These are phyloP conservation scores for Sporothrix globosa DNA, from an alignment of 2,329 filamentous ascomycete species.

Conservation along the genomic window DNA sequence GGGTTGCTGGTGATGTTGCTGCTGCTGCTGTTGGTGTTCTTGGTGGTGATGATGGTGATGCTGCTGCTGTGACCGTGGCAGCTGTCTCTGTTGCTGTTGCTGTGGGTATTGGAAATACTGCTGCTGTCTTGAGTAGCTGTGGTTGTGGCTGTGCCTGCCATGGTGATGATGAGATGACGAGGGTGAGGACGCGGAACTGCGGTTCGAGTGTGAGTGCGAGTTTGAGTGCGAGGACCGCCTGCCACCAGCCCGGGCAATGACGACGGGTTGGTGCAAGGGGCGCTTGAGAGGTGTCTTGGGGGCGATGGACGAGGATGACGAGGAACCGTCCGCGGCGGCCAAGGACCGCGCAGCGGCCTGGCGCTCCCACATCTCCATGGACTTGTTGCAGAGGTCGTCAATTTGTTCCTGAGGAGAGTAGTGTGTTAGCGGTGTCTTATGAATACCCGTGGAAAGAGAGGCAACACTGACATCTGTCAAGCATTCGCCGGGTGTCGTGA, in stretches of 20 bases:
- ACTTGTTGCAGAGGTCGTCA: conserved; percentile 64
- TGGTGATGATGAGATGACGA: conserved; percentile 37
- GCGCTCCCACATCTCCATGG: conserved; percentile 60
- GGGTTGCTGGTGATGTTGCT: not conserved
- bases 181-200: conserved; percentile 40
- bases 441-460: no score
- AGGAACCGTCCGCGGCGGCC: not conserved
- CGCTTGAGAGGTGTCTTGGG: conserved; percentile 56
- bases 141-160: conserved; percentile 20
- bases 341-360: conserved; percentile 54
- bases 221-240: conserved; percentile 36
- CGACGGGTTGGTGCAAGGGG: conserved; percentile 59
- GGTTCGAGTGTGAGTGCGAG: conserved; percentile 27
- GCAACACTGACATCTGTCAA: conserved; percentile 58
- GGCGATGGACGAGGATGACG: conserved; percentile 46
- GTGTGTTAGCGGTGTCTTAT: not conserved
- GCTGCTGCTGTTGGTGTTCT: not conserved
- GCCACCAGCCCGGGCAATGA: conserved; percentile 51
- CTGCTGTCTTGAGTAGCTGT: not conserved
- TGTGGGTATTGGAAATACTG: conserved; percentile 7
- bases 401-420: conserved; percentile 58
- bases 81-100: conserved; percentile 12
- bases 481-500: conserved; percentile 60
- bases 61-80: not conserved
- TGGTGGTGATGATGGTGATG: not conserved